Evolutionary conservation across 2,329 filamentous ascomycete genomes (phyloP).

Genomic region (Pyrenochaeta sp.): DNA sequence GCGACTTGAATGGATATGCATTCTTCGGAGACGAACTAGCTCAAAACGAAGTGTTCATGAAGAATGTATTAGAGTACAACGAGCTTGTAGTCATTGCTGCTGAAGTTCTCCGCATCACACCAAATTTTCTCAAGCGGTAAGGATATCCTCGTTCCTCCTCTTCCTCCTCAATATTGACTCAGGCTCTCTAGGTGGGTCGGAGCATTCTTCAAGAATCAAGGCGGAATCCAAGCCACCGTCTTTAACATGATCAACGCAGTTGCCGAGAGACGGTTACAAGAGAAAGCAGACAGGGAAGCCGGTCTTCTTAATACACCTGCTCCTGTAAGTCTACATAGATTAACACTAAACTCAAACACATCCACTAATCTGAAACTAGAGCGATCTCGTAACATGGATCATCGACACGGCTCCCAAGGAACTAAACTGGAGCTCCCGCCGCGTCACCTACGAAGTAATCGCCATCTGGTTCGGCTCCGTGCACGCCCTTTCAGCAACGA

Average conservation of each 20-base stretch:
- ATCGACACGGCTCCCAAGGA: conserved; percentile 16
- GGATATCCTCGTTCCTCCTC: not conserved
- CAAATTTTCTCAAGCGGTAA: not conserved
- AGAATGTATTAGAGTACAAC: not conserved
- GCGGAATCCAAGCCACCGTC: conserved; percentile 1
- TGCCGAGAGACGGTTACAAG: not conserved
- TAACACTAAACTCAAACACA: not conserved
- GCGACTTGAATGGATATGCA: conserved; percentile 2
- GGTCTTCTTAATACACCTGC: not conserved
- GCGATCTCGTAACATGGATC: conserved; percentile 19
- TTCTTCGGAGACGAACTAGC: conserved; percentile 11
- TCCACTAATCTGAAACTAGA: not conserved
- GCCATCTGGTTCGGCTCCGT: conserved; percentile 27
- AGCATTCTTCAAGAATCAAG: not conserved
- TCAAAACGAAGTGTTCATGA: not conserved
- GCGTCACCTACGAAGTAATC: conserved; percentile 18
- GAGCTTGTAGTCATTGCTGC: conserved; percentile 3
- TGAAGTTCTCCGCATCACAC: conserved; percentile 2
- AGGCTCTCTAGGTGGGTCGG: not conserved
- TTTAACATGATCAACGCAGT: conserved; percentile 1
- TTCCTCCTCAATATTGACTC: not conserved
- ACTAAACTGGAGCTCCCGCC: conserved; percentile 5
- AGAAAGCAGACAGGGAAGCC: conserved; percentile 1
- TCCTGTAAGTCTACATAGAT: not conserved
- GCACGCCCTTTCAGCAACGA: conserved; percentile 30